phyloP scores from a whole-genome alignment of 2,329 filamentous ascomycete species.

The Torrubiellomyces zombiae region DNA sequence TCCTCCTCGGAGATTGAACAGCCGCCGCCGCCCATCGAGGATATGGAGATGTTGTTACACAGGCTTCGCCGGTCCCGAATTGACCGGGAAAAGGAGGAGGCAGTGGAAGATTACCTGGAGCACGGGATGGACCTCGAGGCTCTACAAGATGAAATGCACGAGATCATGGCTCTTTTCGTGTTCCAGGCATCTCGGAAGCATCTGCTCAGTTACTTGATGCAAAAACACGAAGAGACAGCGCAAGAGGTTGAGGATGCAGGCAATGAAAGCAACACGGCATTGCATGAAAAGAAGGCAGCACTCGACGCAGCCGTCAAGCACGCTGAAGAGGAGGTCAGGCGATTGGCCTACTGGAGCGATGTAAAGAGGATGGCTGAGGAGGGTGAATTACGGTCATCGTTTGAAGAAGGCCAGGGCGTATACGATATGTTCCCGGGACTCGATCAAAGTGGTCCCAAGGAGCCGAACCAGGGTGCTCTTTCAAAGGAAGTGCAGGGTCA shows the following conservation, averaged over 20 bases:
- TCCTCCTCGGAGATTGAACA: slow-evolving; percentile 29
- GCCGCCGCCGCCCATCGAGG: slow-evolving; percentile 39
- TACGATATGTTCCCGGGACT: slow-evolving; percentile 31
- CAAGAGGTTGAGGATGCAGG: slow-evolving; percentile 20
- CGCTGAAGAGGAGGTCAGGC: slow-evolving; percentile 65
- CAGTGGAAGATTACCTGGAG: slow-evolving; percentile 65
- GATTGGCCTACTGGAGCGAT: slow-evolving; percentile 78
- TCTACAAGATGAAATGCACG: slow-evolving; percentile 60
- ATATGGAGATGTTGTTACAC: slow-evolving; percentile 52
- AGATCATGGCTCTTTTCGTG: slow-evolving; percentile 73
- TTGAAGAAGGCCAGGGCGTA: slow-evolving; percentile 19
- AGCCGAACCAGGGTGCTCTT: slow-evolving; percentile 16
- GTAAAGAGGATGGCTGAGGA: slow-evolving; percentile 49
- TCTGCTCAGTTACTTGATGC: slow-evolving; percentile 53
- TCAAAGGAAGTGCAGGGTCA: too few relatives aligned
- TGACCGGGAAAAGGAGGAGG: slow-evolving; percentile 81
- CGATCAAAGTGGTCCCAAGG: slow-evolving; percentile 33
- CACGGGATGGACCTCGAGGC: slow-evolving; percentile 63
- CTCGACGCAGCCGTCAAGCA: slow-evolving; percentile 59
- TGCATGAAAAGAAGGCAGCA: slow-evolving; percentile 38
- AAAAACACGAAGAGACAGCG: slow-evolving; percentile 30
- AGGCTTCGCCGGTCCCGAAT: slow-evolving; percentile 55
- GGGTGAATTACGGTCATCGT: slow-evolving; percentile 28
- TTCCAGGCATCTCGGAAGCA: slow-evolving; percentile 78
- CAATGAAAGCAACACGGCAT: slow-evolving; percentile 13